phyloP scores from a whole-genome alignment of 2,329 filamentous ascomycete species.

The Blumeriella jaapii region DNA sequence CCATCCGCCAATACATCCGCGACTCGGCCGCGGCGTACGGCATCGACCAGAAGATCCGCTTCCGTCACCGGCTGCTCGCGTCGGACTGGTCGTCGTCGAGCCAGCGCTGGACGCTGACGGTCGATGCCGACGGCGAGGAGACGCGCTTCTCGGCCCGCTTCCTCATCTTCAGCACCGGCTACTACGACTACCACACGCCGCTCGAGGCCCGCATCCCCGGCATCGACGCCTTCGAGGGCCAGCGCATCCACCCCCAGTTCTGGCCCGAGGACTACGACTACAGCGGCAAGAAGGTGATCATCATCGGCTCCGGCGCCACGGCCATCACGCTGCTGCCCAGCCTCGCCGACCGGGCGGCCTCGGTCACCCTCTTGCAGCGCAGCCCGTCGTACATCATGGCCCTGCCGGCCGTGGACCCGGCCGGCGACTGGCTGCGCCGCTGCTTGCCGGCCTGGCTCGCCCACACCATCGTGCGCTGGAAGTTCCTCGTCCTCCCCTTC shows the following conservation, averaged over 20 bases:
- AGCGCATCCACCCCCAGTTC: slow-evolving; percentile 59
- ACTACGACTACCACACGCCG: slow-evolving; percentile 50
- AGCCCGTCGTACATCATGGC: slow-evolving; percentile 60
- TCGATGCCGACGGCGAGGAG: slow-evolving; percentile 28
- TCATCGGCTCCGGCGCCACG: slow-evolving; percentile 57
- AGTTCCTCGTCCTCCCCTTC: slow-evolving; percentile 36
- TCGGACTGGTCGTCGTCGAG: slow-evolving; percentile 43
- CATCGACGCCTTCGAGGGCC: slow-evolving; percentile 46
- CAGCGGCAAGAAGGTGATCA: slow-evolving; percentile 35
- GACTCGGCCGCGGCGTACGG: slow-evolving; percentile 38
- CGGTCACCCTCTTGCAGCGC: slow-evolving; percentile 71
- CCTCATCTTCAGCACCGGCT: slow-evolving; percentile 49
- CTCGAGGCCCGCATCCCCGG: slow-evolving; percentile 44
- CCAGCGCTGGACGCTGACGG: slow-evolving; percentile 41
- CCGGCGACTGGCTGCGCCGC: slow-evolving; percentile 10
- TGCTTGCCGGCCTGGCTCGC: slow-evolving; percentile 37
- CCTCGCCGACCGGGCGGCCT: slow-evolving; percentile 49
- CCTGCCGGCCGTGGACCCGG: slow-evolving; percentile 24
- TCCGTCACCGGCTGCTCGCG: slow-evolving; percentile 35
- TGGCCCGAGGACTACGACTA: slow-evolving; percentile 60
- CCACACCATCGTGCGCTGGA: slow-evolving; percentile 37
- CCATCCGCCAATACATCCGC: slow-evolving; percentile 44
- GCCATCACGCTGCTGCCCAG: slow-evolving; percentile 66
- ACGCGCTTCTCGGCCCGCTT: slow-evolving; percentile 32
- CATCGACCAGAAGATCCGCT: slow-evolving; percentile 44